Percentiles rank a stretch among this genome's conserved stretches.
Conservation (phyloP, 306 rosid species). For the Corylus americana region DNA sequence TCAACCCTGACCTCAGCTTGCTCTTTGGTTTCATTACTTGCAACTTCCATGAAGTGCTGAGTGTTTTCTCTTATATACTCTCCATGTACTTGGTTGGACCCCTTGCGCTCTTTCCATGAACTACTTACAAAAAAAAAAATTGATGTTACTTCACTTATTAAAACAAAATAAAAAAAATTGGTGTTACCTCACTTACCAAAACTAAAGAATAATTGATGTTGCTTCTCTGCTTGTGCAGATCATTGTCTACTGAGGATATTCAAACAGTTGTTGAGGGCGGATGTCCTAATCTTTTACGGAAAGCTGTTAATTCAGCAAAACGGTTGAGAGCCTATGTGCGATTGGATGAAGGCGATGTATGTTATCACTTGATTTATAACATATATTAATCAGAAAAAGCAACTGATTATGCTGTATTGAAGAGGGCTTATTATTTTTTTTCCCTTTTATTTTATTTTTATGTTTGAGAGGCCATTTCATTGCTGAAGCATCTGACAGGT, state of each 20-base stretch:
- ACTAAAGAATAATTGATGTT: background rate
- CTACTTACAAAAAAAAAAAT: no score
- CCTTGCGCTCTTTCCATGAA: no score
- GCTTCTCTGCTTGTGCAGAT: conserved; percentile 49
- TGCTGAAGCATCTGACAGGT: conserved; percentile 21
- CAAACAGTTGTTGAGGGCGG: conserved; percentile 65
- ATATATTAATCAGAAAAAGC: conserved; percentile 8
- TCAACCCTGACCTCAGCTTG: background rate
- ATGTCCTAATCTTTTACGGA: conserved; percentile 83
- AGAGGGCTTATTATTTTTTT: conserved; percentile 7
- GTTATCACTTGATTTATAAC: conserved; percentile 30
- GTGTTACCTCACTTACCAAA: no score
- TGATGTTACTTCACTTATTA: no score
- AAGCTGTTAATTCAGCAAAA: conserved; percentile 91
- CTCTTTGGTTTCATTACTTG: background rate
- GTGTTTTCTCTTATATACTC: no score
- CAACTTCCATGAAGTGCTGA: background rate
- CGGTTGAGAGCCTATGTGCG: conserved; percentile 68
- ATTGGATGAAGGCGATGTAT: conserved; percentile 91
- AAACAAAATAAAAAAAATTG: no score
- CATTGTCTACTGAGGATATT: conserved; percentile 58
- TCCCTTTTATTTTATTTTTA: background rate
- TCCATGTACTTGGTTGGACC: no score
- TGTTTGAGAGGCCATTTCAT: conserved; percentile 20
- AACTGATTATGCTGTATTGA: conserved; percentile 6